A percentile compares a stretch with the other conserved stretches of the same genome.
phyloP scores from a whole-genome alignment of 176 grass and related monocot species.

The Raddia guianensis region DNA sequence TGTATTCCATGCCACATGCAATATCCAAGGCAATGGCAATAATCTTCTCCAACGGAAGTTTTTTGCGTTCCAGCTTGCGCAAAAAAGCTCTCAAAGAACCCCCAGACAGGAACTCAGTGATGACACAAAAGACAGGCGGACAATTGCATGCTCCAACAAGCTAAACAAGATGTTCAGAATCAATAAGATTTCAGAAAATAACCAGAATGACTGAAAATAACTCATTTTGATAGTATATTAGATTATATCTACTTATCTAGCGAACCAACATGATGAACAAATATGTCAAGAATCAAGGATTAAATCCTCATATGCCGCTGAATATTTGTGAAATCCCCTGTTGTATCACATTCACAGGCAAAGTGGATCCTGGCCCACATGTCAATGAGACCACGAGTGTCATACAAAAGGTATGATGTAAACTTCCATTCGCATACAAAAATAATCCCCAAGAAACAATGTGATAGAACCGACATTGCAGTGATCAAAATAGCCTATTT shows the following conservation, averaged over 20 bases:
- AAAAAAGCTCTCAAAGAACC: slow-evolving; percentile 83
- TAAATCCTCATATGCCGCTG: too few species aligned
- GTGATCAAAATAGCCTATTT: background rate
- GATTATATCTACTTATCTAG: slow-evolving; percentile 24
- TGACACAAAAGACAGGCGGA: slow-evolving; percentile 83
- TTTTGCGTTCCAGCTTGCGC: slow-evolving; percentile 65
- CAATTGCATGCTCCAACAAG: slow-evolving; percentile 76
- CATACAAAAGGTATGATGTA: too few species aligned
- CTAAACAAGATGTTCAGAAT: slow-evolving; percentile 49
- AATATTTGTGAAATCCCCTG: too few species aligned
- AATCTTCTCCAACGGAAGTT: slow-evolving; percentile 65
- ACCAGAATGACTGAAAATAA: background rate
- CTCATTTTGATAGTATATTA: background rate
- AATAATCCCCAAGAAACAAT: background rate
- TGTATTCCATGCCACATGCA: slow-evolving; percentile 79
- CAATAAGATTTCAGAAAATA: slow-evolving; percentile 23
- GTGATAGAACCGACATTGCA: background rate
- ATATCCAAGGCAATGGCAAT: slow-evolving; percentile 73
- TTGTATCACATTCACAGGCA: background rate
- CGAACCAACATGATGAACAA: background rate
- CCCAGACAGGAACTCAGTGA: slow-evolving; percentile 85
- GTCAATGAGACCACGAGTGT: too few species aligned
- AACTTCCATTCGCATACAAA: too few species aligned
- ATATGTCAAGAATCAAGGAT: background rate
- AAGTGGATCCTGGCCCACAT: too few species aligned